Evolutionary conservation across 2,329 filamentous ascomycete genomes (phyloP).

Genomic region (Exophiala calicioides): DNA sequence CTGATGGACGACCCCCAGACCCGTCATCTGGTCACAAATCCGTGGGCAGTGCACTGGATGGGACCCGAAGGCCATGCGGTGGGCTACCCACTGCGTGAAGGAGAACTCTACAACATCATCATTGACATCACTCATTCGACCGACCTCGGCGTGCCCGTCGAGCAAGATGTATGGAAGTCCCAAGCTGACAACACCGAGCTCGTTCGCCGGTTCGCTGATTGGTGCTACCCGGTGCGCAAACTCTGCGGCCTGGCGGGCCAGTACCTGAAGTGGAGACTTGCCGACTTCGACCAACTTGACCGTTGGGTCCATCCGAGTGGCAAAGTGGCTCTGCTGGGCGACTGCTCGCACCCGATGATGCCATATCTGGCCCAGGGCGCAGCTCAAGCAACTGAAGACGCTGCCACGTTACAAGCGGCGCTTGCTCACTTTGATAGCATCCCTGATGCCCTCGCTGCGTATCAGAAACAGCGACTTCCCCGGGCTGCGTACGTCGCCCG

Average conservation of each 20-base stretch:
- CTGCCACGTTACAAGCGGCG: slow-evolving; percentile 29
- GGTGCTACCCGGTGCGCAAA: slow-evolving; percentile 35
- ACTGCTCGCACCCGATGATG: slow-evolving; percentile 48
- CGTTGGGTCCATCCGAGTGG: slow-evolving; percentile 35
- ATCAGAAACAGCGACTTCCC: slow-evolving; percentile 45
- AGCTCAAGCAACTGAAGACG: slow-evolving; percentile 49
- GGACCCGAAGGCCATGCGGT: slow-evolving; percentile 37
- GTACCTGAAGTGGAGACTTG: slow-evolving; percentile 32
- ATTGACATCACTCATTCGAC: slow-evolving; percentile 33
- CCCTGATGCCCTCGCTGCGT: slow-evolving; percentile 34
- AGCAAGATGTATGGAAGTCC: slow-evolving; percentile 34
- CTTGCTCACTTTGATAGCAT: slow-evolving; percentile 17
- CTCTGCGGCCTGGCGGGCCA: slow-evolving; percentile 31
- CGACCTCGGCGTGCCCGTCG: slow-evolving; percentile 23
- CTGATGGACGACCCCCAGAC: slow-evolving; percentile 34
- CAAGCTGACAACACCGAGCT: slow-evolving; percentile 33
- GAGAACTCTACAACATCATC: slow-evolving; percentile 38
- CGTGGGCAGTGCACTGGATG: slow-evolving; percentile 36
- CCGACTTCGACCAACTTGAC: slow-evolving; percentile 32
- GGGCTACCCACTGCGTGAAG: slow-evolving; percentile 35
- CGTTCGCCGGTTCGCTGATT: slow-evolving; percentile 33
- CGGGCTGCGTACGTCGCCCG: slow-evolving; percentile 33
- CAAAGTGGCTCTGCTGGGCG: slow-evolving; percentile 43
- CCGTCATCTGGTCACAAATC: slow-evolving; percentile 31
- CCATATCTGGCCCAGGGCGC: slow-evolving; percentile 49